Base-by-base conservation (phyloP, 108 stramenopile genomes). In the Nitzschia putrida region DNA sequence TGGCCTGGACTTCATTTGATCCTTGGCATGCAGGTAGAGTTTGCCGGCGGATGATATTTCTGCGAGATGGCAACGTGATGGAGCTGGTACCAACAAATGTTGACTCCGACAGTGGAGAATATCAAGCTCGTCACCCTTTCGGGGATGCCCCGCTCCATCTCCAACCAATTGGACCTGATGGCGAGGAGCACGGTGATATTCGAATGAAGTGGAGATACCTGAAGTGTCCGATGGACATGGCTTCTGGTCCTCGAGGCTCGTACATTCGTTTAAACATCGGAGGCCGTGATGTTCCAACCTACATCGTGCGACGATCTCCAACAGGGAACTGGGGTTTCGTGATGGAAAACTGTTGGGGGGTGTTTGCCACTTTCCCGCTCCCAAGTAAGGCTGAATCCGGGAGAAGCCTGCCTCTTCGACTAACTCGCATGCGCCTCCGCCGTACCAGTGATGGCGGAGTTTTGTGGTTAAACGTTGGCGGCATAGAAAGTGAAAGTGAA, bases 291-390 rank as follows among this genome's bases (percentile, higher is more conserved):
- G 87, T 90, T 25, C 89, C 89, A 12, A 88, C 89, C 2, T 88
- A 90, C 61, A 75, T 81, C 20, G 74, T 84, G 6, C 81, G 77
- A 49, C 61, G 89, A 68, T 76, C 73, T 2, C 86, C 83, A n/a
- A 88, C 79, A 47, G 83, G 83, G 12, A 87, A 90, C 69, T 90
- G 89, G 89, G 89, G 89, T 6, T 90, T 90, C 61, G 76, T 87
- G 40, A 75, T 90, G 66, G 89, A 90, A 50, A 80, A 74, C 23
- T 90, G 89, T 39, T 90, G 89, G 89, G 87, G 89, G 8, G 45
- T 90, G 1, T 90, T 78, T 55, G 82, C 87, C 1, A 78, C 79
- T 11, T 87, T 84, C 68, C 72, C 82, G 16, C 57, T 90, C 22
- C 82, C 85, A 20, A 59, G 47, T 41, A 59, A 59, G 7, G 38